Percentiles rank a stretch among this genome's conserved stretches.
phyloP scores from a whole-genome alignment of 176 grass and related monocot genomes.

The Zizania latifolia region DNA sequence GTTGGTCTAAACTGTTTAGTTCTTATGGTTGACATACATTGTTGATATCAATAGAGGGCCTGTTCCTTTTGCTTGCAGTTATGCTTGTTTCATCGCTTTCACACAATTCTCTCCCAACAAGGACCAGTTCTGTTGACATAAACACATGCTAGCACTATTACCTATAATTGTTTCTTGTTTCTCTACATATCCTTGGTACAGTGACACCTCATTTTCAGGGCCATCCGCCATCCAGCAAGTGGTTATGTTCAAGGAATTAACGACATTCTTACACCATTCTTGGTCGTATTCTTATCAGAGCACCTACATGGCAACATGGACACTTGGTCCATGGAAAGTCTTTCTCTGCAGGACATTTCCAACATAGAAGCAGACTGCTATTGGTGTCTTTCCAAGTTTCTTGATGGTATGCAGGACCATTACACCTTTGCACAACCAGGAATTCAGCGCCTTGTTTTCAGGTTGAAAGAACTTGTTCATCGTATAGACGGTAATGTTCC shows the following conservation, averaged over 20 bases:
- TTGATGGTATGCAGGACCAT: slow-evolving; percentile 97
- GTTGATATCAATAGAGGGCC: neutral
- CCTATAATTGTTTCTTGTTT: neutral
- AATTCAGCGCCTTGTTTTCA: slow-evolving; percentile 96
- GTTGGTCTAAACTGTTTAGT: neutral
- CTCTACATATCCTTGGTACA: slow-evolving; percentile 7
- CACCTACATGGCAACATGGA: slow-evolving; percentile 83
- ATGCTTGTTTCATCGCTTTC: neutral
- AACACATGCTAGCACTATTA: neutral
- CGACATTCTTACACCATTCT: slow-evolving; percentile 84
- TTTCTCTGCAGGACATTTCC: slow-evolving; percentile 63
- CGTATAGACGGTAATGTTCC: slow-evolving; percentile 73
- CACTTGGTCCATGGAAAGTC: slow-evolving; percentile 67
- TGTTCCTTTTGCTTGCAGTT: neutral
- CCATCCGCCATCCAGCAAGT: slow-evolving; percentile 91
- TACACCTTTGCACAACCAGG: slow-evolving; percentile 97
- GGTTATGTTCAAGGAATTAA: slow-evolving; percentile 99
- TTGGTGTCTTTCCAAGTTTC: slow-evolving; percentile 94
- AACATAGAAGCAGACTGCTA: slow-evolving; percentile 94
- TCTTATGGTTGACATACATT: neutral
- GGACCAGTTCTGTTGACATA: neutral
- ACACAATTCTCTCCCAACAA: neutral
- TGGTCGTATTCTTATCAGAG: slow-evolving; percentile 91
- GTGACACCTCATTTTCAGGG: slow-evolving; percentile 41
- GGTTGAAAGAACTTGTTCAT: slow-evolving; percentile 75